Evolutionary conservation across 2,329 filamentous ascomycete species (phyloP).

Genomic region (Fusarium liriodendri): DNA sequence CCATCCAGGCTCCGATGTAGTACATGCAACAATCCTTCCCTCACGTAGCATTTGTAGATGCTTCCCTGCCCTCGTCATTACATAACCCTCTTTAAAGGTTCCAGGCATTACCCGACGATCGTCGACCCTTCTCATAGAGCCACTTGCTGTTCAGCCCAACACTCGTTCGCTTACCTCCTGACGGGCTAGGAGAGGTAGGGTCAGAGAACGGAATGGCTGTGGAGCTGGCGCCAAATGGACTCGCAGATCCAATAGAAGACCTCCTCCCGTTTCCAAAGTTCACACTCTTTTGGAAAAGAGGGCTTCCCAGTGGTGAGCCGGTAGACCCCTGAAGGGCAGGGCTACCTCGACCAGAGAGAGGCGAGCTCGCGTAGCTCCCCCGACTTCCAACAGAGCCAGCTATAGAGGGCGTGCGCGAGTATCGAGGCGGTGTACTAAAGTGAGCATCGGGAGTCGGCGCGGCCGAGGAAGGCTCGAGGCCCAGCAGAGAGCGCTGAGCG

Average conservation of each 20-base stretch:
- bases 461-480: slow-evolving; percentile 74
- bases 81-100: slow-evolving; percentile 42
- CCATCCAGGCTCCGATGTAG: slow-evolving; percentile 1
- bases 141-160: slow-evolving; percentile 91
- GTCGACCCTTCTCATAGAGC: slow-evolving; percentile 86
- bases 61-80: slow-evolving; percentile 9
- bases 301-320: slow-evolving; percentile 58
- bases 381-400: slow-evolving; percentile 71
- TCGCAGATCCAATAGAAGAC: slow-evolving; percentile 71
- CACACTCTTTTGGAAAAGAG: slow-evolving; percentile 76
- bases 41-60: slow-evolving; percentile 13
- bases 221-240: slow-evolving; percentile 62
- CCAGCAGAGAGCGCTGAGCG: slow-evolving; percentile 82
- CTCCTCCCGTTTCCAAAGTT: slow-evolving; percentile 62
- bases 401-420: slow-evolving; percentile 78
- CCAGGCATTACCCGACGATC: slow-evolving; percentile 61
- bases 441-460: slow-evolving; percentile 74
- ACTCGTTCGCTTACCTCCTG: slow-evolving; percentile 73
- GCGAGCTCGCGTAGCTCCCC: slow-evolving; percentile 68
- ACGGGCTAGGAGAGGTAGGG: slow-evolving; percentile 78
- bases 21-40: slow-evolving; percentile 12
- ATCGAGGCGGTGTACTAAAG: slow-evolving; percentile 89
- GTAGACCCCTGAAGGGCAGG: slow-evolving; percentile 50
- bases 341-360: slow-evolving; percentile 67
- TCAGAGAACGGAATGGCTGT: slow-evolving; percentile 63